phyloP scores from a whole-genome alignment of 1,284 basidiomycete genomes.

The Pascua guehoae region DNA sequence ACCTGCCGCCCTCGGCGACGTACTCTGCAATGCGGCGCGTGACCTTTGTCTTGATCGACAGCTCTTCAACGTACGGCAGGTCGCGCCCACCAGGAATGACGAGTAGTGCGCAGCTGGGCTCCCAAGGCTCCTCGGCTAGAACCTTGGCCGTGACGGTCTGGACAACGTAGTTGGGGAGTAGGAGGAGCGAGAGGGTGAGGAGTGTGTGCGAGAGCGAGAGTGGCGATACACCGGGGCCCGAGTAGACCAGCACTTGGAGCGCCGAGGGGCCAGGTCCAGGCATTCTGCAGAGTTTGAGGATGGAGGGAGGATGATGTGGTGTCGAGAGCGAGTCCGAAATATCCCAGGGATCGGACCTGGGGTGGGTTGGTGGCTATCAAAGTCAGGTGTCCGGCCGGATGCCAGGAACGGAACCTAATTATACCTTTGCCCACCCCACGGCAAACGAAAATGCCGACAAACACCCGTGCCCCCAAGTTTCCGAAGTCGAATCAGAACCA shows the following conservation, averaged over 20 bases:
- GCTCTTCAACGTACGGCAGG: constrained; percentile 54
- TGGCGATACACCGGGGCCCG: constrained; percentile 64
- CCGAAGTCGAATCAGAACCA: no score
- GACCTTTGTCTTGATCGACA: constrained; percentile 47
- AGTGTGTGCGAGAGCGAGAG: constrained; percentile 60
- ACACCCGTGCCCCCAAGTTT: background rate
- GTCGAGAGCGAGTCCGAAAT: no score
- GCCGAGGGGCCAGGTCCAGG: constrained; percentile 37
- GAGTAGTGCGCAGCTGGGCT: constrained; percentile 66
- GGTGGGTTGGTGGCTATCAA: no score
- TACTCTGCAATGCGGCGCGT: constrained; percentile 59
- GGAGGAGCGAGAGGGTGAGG: constrained; percentile 58
- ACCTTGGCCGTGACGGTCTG: constrained; percentile 61
- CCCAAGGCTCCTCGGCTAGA: constrained; percentile 70
- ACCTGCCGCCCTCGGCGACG: constrained; percentile 65
- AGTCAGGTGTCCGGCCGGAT: no score
- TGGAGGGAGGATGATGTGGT: background rate
- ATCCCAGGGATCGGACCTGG: no score
- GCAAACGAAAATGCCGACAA: no score
- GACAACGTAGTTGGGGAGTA: constrained; percentile 72
- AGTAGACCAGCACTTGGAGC: constrained; percentile 69
- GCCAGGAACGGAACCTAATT: no score
- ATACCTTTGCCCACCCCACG: no score
- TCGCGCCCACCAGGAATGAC: constrained; percentile 66
- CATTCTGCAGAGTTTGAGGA: constrained; percentile 21